These are phyloP conservation scores for Pseudocercospora fijiensis DNA, from an alignment of 2,329 filamentous ascomycete genomes.

Conservation along the genomic window DNA sequence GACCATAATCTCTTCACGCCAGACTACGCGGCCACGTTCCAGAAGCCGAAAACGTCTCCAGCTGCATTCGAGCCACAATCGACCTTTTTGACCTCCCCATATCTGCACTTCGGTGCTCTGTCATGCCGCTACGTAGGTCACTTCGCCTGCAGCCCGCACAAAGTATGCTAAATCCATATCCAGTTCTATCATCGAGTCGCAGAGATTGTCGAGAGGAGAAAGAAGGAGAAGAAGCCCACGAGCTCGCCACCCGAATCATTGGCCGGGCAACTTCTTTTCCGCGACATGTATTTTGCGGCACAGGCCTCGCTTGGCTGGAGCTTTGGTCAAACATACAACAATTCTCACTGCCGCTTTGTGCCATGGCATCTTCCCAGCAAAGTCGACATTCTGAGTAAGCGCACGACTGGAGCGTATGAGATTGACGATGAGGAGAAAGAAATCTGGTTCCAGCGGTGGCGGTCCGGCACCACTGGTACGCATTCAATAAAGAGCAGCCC, in stretches of 20 bases:
- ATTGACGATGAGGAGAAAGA: conserved; percentile 64
- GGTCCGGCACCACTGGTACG: conserved; percentile 59
- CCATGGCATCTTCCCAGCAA: conserved; percentile 74
- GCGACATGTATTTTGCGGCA: conserved; percentile 81
- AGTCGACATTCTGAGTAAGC: conserved; percentile 48
- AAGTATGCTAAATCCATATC: background rate
- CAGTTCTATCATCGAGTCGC: conserved; percentile 69
- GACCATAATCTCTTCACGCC: no score
- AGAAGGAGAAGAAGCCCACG: conserved; percentile 53
- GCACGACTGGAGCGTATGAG: conserved; percentile 61
- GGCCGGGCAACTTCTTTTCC: conserved; percentile 70
- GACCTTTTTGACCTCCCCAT: conserved; percentile 70
- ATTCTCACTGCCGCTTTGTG: conserved; percentile 68
- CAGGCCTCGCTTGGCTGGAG: conserved; percentile 65
- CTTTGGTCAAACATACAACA: conserved; percentile 66
- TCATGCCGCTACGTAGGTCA: conserved; percentile 57
- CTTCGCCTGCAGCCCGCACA: background rate
- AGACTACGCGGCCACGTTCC: conserved; percentile 71
- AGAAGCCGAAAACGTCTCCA: conserved; percentile 73
- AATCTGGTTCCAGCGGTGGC: conserved; percentile 67
- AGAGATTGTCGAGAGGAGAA: conserved; percentile 59
- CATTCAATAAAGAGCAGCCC: background rate
- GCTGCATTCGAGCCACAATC: conserved; percentile 71
- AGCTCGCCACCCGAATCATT: conserved; percentile 65
- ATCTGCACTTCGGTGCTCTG: conserved; percentile 72